Base-by-base conservation (phyloP, 1,139 yeast species). In the Suhomyces ambrosiae region DNA sequence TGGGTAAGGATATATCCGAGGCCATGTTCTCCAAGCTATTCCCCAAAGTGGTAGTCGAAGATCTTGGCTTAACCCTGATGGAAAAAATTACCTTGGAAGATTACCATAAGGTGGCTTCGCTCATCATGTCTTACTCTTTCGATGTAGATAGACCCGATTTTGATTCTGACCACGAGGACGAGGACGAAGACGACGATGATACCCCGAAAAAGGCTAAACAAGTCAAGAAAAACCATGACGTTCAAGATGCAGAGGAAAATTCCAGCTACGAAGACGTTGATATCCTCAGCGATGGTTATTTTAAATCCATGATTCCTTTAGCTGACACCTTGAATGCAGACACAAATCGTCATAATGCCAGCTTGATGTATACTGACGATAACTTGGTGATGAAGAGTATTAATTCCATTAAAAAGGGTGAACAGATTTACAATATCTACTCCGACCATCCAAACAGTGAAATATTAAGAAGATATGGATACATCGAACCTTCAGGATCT, bases 241-340 rank as follows among this genome's bases (percentile, higher is more conserved):
- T 23, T 19, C 23, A 27, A 7, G 33, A 25, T 18, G 44, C 34
- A 4, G 37, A 35, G 5, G 35, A 8, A 5, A 18, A 18, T 8
- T 6, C 23, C 14, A 17, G n/a, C 16, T 30, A 17, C 8, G 32
- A 30, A 3, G 34, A 35, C 9, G 21, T 24, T 3, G 36, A 28
- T 29, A 50, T 49, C 29, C 50, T 45, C 17, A 61, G 57, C 6
- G 82, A 74, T 37, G 68, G 70, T 3, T 74, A 72, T 38, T 66
- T 76, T 46, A 90, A 92, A 56, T 85, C 95, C 0, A 85, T 92
- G 95, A 89, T 89, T 5, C 96, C 97, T 0, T 65, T 89, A 36
- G 97, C 97, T 0, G 97, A 92, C 54, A 81, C 87, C 18, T 65
- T 92, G 42, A 92, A 92, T 53, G 90, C 97, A 0, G 92, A 89